Percentiles rank a stretch among this genome's conserved stretches.
These are phyloP conservation scores for Rhodotorula sp. DNA, from an alignment of 1,284 basidiomycete genomes.

Conservation along the genomic window DNA sequence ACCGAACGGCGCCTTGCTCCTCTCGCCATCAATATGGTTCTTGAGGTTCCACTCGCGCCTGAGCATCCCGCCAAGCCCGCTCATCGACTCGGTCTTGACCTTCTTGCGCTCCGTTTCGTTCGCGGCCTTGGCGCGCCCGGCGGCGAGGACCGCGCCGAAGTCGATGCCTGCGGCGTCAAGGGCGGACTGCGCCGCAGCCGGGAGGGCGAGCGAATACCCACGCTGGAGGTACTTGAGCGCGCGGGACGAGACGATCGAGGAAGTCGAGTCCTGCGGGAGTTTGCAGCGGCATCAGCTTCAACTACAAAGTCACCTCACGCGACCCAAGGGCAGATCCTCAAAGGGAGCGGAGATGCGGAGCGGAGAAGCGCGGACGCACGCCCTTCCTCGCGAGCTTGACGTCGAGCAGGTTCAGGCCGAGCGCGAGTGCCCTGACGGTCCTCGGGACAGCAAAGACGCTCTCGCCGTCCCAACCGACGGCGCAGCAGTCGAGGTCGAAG, in stretches of 20 bases:
- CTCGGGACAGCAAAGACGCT: slow-evolving; percentile 17
- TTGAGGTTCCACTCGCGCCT: background rate
- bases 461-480: slow-evolving; percentile 7
- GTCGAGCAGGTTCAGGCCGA: slow-evolving; percentile 20
- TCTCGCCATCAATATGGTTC: background rate
- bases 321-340: too few species aligned
- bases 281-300: too few species aligned
- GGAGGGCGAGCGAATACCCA: slow-evolving; percentile 17
- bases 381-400: slow-evolving; percentile 5
- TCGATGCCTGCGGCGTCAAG: background rate
- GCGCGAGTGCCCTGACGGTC: slow-evolving; percentile 8
- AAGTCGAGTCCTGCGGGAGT: slow-evolving; percentile 10
- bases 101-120: background rate
- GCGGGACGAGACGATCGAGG: slow-evolving; percentile 5
- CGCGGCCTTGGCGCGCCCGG: background rate
- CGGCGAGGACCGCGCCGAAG: background rate
- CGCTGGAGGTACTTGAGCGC: slow-evolving; percentile 21
- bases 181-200: background rate
- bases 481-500: slow-evolving; percentile 15
- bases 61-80: slow-evolving; percentile 5
- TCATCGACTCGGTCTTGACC: slow-evolving; percentile 4
- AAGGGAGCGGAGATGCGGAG: background rate
- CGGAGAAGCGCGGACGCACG: background rate
- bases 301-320: too few species aligned
- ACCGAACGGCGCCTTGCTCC: background rate